Evolutionary conservation across 257 asterid species (phyloP).

Genomic region (Leonotis leonurus): DNA sequence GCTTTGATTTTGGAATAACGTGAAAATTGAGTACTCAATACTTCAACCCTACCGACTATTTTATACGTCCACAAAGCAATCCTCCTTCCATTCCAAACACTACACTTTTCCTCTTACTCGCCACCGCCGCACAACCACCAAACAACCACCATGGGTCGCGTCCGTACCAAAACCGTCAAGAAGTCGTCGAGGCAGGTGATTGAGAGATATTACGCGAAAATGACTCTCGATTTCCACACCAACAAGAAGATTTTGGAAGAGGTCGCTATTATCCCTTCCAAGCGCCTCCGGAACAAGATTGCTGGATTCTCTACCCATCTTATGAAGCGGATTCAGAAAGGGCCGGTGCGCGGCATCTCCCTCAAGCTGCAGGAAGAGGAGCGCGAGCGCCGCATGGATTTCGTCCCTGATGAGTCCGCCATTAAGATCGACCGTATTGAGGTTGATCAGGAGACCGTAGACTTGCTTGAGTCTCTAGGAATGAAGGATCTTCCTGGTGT

Average conservation of each 20-base stretch:
- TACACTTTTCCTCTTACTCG: not conserved
- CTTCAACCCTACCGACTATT: not conserved
- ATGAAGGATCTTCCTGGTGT: constrained; percentile 43
- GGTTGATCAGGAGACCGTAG: constrained; percentile 50
- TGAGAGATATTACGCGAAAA: constrained; percentile 37
- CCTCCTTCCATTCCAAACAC: not conserved
- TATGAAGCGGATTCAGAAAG: constrained; percentile 54
- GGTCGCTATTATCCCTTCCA: constrained; percentile 40
- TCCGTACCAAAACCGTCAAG: constrained; percentile 42
- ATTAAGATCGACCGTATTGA: constrained; percentile 35
- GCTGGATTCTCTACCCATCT: constrained; percentile 47
- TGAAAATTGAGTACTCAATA: not conserved
- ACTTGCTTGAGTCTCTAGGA: constrained; percentile 33
- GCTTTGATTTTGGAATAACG: not conserved
- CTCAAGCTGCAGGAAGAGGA: constrained; percentile 52
- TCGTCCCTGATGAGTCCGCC: constrained; percentile 47
- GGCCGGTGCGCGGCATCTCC: constrained; percentile 45
- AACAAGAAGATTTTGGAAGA: constrained; percentile 49
- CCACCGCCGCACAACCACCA: constrained; percentile 19
- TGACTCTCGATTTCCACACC: constrained; percentile 48
- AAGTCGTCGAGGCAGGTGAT: constrained; percentile 41
- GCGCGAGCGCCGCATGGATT: constrained; percentile 56
- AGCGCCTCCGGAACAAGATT: constrained; percentile 59
- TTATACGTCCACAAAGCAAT: not conserved
- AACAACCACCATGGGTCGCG: constrained; percentile 36